phyloP scores from a whole-genome alignment of 1,284 basidiomycete genomes.

The Trichosporon ovoides region DNA sequence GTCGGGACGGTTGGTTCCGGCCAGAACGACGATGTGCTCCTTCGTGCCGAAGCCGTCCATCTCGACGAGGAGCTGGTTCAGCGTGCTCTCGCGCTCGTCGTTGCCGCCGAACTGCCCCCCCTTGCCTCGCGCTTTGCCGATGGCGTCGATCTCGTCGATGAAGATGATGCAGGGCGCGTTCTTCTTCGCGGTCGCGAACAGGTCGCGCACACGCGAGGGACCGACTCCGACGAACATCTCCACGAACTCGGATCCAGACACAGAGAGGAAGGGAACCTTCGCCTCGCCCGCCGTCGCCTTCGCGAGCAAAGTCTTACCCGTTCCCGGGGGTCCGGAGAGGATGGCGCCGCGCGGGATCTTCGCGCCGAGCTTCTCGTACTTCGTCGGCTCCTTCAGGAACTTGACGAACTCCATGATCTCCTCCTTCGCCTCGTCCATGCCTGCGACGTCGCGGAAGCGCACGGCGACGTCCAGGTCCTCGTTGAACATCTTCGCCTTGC shows the following conservation, averaged over 20 bases:
- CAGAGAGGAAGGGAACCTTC: slow-evolving; percentile 93
- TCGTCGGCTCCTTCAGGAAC: slow-evolving; percentile 91
- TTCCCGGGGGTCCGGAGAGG: slow-evolving; percentile 95
- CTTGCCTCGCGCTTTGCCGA: slow-evolving; percentile 91
- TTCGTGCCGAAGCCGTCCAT: slow-evolving; percentile 98
- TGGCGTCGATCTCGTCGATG: slow-evolving; percentile 90
- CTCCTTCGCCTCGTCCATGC: slow-evolving; percentile 99
- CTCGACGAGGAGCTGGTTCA: slow-evolving; percentile 97
- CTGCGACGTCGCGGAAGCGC: slow-evolving; percentile 93
- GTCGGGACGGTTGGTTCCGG: slow-evolving; percentile 94
- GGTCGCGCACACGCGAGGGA: slow-evolving; percentile 91
- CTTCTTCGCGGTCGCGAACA: slow-evolving; percentile 96
- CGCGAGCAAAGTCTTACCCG: slow-evolving; percentile 95
- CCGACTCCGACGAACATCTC: slow-evolving; percentile 99
- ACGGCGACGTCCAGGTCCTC: slow-evolving; percentile 92
- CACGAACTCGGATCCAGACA: slow-evolving; percentile 98
- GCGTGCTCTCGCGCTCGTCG: slow-evolving; percentile 94
- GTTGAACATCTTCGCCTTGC: slow-evolving; percentile 91
- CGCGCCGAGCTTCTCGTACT: slow-evolving; percentile 93
- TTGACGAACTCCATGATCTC: slow-evolving; percentile 99
- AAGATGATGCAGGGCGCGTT: slow-evolving; percentile 91
- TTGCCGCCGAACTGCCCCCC: slow-evolving; percentile 87
- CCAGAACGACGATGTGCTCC: slow-evolving; percentile 92
- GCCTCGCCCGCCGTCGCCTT: slow-evolving; percentile 99
- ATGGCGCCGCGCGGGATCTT: slow-evolving; percentile 99